phyloP scores from a whole-genome alignment of 768 basidiomycete genomes.

The Bullera alba region DNA sequence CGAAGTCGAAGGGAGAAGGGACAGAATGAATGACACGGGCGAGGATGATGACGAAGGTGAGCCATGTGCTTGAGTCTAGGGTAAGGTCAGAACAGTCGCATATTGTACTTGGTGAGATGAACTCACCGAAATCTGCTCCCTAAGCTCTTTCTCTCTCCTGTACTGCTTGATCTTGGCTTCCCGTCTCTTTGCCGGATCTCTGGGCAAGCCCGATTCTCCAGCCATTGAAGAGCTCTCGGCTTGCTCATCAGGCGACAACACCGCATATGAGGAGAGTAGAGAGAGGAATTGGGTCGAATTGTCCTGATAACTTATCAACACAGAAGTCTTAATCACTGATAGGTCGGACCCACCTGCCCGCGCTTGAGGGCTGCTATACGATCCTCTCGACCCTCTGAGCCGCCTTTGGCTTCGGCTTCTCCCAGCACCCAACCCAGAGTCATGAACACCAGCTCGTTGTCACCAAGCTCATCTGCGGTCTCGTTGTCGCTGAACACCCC shows the following conservation, averaged over 20 bases:
- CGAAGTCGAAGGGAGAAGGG: conserved; percentile 12
- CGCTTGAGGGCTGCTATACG: conserved; percentile 28
- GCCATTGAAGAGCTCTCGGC: conserved; percentile 27
- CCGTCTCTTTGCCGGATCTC: conserved; percentile 63
- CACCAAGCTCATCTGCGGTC: conserved; percentile 39
- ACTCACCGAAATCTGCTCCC: conserved; percentile 61
- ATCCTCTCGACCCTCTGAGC: conserved; percentile 28
- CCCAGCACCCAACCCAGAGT: conserved; percentile 39
- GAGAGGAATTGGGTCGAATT: conserved; percentile 30
- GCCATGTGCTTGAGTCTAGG: neutral
- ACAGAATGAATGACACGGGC: conserved; percentile 27
- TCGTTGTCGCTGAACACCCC: conserved; percentile 47
- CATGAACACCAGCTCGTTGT: conserved; percentile 44
- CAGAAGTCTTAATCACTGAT: neutral
- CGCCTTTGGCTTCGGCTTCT: conserved; percentile 34
- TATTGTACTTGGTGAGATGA: neutral
- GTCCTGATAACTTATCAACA: conserved; percentile 13
- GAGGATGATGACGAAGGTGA: conserved; percentile 20
- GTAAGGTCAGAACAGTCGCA: neutral
- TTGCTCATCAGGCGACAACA: conserved; percentile 27
- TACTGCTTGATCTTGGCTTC: conserved; percentile 89
- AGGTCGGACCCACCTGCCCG: conserved; percentile 29
- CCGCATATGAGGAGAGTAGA: conserved; percentile 35
- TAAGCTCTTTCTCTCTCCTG: conserved; percentile 74
- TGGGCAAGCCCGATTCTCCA: conserved; percentile 4